phyloP scores from a whole-genome alignment of 75 land plant genomes.

The Picea glauca region DNA sequence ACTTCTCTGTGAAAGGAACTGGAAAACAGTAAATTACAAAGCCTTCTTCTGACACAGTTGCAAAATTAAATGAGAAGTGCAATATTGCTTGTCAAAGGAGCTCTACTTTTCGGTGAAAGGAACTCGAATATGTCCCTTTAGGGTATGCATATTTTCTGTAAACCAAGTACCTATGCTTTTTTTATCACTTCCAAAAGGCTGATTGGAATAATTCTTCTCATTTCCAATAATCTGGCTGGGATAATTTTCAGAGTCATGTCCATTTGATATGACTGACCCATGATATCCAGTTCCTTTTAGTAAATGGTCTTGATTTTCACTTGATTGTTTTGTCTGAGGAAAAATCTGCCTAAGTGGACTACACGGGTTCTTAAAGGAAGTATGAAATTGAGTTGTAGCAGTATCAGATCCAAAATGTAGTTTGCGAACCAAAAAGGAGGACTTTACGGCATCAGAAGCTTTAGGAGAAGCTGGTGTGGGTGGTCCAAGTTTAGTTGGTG shows the following conservation, averaged over 20 bases:
- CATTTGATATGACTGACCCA: neutral
- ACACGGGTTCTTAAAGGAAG: neutral
- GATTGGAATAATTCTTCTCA: neutral
- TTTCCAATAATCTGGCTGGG: neutral
- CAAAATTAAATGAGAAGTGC: neutral
- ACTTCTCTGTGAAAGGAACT: slow-evolving; percentile 1
- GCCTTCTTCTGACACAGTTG: neutral
- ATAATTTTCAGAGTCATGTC: neutral
- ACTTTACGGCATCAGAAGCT: neutral
- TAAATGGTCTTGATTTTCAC: neutral
- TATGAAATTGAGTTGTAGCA: neutral
- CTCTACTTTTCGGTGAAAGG: slow-evolving; percentile 7
- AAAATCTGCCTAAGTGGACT: slow-evolving; percentile 3
- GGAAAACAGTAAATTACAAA: neutral
- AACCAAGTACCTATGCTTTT: slow-evolving; percentile 8
- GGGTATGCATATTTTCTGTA: slow-evolving; percentile 6
- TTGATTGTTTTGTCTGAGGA: slow-evolving; percentile 5
- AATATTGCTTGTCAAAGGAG: neutral
- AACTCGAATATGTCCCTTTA: slow-evolving; percentile 5
- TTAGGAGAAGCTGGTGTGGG: slow-evolving; percentile 6
- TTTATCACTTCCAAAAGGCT: neutral
- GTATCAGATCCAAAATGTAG: slow-evolving; percentile 7
- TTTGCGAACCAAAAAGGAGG: slow-evolving; percentile 3
- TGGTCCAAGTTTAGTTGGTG: slow-evolving; percentile 4
- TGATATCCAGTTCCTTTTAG: slow-evolving; percentile 5